phyloP scores from a whole-genome alignment of 805 yeast genomes.

The Ogataea parapolymorpha region DNA sequence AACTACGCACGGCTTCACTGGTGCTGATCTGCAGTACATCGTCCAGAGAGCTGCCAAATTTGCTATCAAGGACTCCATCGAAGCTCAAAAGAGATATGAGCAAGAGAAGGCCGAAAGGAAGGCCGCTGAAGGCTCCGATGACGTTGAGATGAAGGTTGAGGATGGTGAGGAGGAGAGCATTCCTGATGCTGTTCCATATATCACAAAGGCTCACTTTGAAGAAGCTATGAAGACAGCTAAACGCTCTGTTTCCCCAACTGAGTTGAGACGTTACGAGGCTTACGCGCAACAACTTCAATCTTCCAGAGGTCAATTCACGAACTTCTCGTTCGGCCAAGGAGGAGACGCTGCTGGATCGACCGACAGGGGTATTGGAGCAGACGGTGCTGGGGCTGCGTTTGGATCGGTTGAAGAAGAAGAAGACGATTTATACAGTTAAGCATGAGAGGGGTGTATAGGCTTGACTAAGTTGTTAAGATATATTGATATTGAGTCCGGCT shows the following conservation, averaged over 20 bases:
- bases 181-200: constrained; percentile 94
- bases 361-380: constrained; percentile 31
- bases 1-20: constrained; percentile 96
- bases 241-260: constrained; percentile 95
- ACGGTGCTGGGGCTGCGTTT: constrained; percentile 41
- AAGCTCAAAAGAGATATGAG: constrained; percentile 58
- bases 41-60: constrained; percentile 98
- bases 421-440: constrained; percentile 40
- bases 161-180: constrained; percentile 56
- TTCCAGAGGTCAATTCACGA: constrained; percentile 91
- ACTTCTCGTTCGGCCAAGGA: constrained; percentile 74
- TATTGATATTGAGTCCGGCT: constrained; percentile 10
- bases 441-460: constrained; percentile 4
- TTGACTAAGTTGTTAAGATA: constrained; percentile 8
- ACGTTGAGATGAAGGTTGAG: constrained; percentile 34
- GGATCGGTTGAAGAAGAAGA: constrained; percentile 49
- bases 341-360: constrained; percentile 32
- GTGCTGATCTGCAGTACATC: constrained; percentile 97
- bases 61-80: constrained; percentile 97
- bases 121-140: constrained; percentile 37
- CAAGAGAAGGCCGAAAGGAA: constrained; percentile 53
- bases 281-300: constrained; percentile 95
- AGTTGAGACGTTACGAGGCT: constrained; percentile 97
- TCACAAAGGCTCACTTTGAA: constrained; percentile 90
- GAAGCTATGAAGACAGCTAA: constrained; percentile 99